phyloP scores from a whole-genome alignment of 345 rosid genomes.

The Salix arbutifolia region DNA sequence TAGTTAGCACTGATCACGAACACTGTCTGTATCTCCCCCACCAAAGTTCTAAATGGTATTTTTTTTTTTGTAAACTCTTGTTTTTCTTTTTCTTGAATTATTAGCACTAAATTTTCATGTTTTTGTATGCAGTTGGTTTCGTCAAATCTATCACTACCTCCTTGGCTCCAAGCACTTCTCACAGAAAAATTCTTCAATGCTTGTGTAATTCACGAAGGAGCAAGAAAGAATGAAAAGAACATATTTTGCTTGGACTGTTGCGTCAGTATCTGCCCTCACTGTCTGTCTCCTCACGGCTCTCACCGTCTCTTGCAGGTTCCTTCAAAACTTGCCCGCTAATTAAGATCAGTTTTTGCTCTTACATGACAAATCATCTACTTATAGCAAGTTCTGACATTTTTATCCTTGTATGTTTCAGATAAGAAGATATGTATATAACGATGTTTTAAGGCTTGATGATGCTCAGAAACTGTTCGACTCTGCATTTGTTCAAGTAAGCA shows the following conservation, averaged over 20 bases:
- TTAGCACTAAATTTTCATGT: background rate
- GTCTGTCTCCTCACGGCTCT: slow-evolving; percentile 56
- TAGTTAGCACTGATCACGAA: slow-evolving; percentile 15
- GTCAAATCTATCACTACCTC: slow-evolving; percentile 23
- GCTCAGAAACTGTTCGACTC: slow-evolving; percentile 72
- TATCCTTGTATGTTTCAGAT: slow-evolving; percentile 40
- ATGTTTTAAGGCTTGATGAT: slow-evolving; percentile 67
- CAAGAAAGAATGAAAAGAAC: slow-evolving; percentile 79
- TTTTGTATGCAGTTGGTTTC: slow-evolving; percentile 26
- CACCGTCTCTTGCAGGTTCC: slow-evolving; percentile 79
- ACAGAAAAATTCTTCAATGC: slow-evolving; percentile 81
- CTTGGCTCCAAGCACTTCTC: slow-evolving; percentile 58
- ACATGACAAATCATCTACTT: background rate
- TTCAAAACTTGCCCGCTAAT: background rate
- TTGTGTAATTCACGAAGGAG: slow-evolving; percentile 56
- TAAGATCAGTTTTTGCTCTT: background rate
- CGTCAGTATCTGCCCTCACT: slow-evolving; percentile 73
- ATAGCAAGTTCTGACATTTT: background rate
- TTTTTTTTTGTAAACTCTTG: background rate
- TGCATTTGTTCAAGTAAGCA: slow-evolving; percentile 64
- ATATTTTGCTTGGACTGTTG: slow-evolving; percentile 78
- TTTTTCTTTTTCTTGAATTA: background rate
- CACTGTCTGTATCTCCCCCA: background rate
- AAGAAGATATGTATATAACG: slow-evolving; percentile 82
- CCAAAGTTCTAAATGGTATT: slow-evolving; percentile 1